Evolutionary conservation across 2,329 filamentous ascomycete genomes (phyloP), one percentile per base, ranked within the genome.

Genomic region (Colletotrichum salicis): DNA sequence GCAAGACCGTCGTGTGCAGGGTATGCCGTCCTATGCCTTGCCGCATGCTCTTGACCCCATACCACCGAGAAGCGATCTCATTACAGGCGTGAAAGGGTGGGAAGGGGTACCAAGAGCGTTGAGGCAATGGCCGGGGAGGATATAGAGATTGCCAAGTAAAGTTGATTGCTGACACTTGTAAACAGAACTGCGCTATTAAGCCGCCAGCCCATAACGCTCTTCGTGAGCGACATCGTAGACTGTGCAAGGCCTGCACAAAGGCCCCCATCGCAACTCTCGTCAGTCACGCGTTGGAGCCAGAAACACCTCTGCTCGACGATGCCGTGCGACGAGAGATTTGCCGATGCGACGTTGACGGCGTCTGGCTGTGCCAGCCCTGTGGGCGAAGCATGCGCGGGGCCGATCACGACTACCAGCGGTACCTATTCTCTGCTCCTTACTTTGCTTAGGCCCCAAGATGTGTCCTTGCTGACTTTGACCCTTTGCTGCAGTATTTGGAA

Each of bases 301-400:
- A 83, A 78, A 75, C 86, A 74, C 67, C 89, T 76, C 67, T 91
- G 81, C 78, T 83, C 82, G 79, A 88, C 78, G 81, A 89, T 74
- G 70, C 87, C 80, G 77, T 96, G 88, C 86, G 89, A 74, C 85
- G 80, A 24, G 85, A 82, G 60, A 79, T 90, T 22, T 91, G 89
- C 77, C 83, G 81, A 54, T 91, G 89, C 76, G 84, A 82, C 2
- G 81, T 81, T 2, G 82, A 88, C 11, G 88, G 88, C 5, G 90
- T 97, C 58, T 98, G 94, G 93, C 89, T 98, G 31, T 98, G 95
- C 81, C 90, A 93, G 74, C 91, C 93, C 1, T 98, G 96, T 76
- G 94, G 95, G 1, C 89, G 92, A 73, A 89, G 89, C 66, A 90
- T 97, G 64, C 86, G 89, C 29, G 86, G 83, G 51, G 84, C 86